Evolutionary conservation across 2,329 filamentous ascomycete genomes (phyloP), one percentile per base, ranked within the genome.

Genomic region (Fusarium nisikadoi): DNA sequence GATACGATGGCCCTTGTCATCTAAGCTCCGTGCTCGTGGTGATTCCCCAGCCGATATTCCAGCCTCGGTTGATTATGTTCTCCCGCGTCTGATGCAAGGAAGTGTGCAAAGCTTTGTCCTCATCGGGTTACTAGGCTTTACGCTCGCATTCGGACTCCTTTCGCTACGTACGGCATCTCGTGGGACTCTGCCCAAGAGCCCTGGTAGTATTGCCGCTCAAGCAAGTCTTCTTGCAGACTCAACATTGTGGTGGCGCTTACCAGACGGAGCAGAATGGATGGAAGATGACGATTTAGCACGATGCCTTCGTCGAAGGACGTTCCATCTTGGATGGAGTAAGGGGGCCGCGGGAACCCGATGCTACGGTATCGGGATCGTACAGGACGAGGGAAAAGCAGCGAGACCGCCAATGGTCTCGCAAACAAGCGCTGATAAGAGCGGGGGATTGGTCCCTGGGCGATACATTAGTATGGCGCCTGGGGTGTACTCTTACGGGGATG

Each of bases 181-280:
- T n/a, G 73, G 68, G 20, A 57, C 59, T 23, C 42, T 79, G 11
- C 67, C 76, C 29, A 78, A 78, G 58, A 75, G 73, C 54, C 77
- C 77, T 5, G 72, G 77, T 13, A 79, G 77, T 36, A 77, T 79
- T 31, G 77, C 77, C 14, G 77, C 77, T 14, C 75, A 74, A 56
- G 77, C 75, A 29, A 79, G 77, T 61, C 74, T 79, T 39, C 65
- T 79, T 27, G 75, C 75, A 8, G 76, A 78, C 71, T 79, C 77
- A 36, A 75, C 73, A 11, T 23, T 78, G 23, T 77, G 76, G 76
- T 75, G 72, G 66, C 73, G 77, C 27, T 60, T 79, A 11, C 77
- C 77, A 7, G 63, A 72, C 19, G 77, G 77, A 27, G 73, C 72
- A 13, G 75, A 77, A 36, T 78, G 76, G 75, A 74, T 79, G 70